Conservation (phyloP, 148 eudicot species). For the Chenopodium berlandieri region DNA sequence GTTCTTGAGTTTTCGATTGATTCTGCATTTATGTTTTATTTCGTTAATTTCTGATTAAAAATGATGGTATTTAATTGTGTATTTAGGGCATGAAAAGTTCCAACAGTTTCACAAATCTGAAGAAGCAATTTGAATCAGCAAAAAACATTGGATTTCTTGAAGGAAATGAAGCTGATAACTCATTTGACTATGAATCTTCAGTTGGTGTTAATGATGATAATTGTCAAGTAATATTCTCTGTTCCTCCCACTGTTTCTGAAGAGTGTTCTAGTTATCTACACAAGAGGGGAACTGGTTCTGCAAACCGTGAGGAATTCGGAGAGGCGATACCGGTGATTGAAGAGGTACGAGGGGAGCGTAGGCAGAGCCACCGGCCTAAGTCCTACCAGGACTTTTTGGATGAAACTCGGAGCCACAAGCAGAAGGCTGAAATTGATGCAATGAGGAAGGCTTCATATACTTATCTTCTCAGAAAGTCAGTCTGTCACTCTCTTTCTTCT, state of each 20-base stretch:
- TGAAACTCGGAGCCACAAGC: conserved; percentile 26
- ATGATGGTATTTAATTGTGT: neutral
- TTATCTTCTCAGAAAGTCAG: conserved; percentile 30
- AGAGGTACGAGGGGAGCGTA: neutral
- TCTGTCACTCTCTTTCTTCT: neutral
- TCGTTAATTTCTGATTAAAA: neutral
- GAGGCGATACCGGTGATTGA: conserved; percentile 15
- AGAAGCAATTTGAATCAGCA: conserved; percentile 23
- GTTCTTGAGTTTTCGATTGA: neutral
- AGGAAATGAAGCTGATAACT: neutral
- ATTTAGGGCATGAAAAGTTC: conserved; percentile 19
- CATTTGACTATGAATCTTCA: conserved; percentile 11
- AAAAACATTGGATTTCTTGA: neutral
- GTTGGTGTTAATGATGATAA: neutral
- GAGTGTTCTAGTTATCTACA: neutral
- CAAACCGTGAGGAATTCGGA: neutral
- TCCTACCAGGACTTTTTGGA: conserved; percentile 29
- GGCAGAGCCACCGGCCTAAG: conserved; percentile 11
- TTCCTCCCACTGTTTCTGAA: conserved; percentile 22
- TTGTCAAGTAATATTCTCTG: neutral
- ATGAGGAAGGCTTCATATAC: conserved; percentile 22
- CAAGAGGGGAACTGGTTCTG: neutral
- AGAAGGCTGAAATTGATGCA: conserved; percentile 20
- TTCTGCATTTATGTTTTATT: neutral
- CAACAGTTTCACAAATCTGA: conserved; percentile 12